These are phyloP conservation scores for Hippophae rhamnoides DNA, from an alignment of 306 rosid genomes.

Conservation along the genomic window DNA sequence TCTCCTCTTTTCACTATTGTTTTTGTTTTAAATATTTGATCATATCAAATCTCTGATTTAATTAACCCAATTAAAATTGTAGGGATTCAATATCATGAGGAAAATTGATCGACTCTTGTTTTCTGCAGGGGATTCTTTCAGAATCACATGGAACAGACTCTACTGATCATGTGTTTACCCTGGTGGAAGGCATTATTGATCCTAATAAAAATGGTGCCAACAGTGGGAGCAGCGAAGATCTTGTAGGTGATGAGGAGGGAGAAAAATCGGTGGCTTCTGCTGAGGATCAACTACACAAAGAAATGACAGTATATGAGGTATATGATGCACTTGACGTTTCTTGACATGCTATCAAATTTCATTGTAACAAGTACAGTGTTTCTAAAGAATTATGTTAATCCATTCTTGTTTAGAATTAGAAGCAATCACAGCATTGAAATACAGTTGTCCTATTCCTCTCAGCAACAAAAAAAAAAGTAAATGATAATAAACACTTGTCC, in stretches of 20 bases:
- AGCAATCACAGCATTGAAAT: background rate
- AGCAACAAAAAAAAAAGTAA: too few species aligned
- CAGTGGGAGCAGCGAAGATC: conserved; percentile 52
- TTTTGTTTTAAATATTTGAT: too few species aligned
- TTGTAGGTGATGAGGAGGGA: conserved; percentile 82
- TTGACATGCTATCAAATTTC: background rate
- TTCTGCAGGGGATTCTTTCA: conserved; percentile 56
- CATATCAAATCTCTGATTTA: background rate
- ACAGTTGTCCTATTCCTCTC: too few species aligned
- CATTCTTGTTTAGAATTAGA: background rate
- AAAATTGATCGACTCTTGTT: conserved; percentile 15
- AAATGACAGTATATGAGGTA: conserved; percentile 91
- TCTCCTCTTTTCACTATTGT: too few species aligned
- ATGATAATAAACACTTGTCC: too few species aligned
- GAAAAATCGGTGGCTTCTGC: conserved; percentile 70
- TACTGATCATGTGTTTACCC: conserved; percentile 46
- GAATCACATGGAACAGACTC: conserved; percentile 52
- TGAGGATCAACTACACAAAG: conserved; percentile 79
- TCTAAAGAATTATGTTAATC: background rate
- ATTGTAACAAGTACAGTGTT: background rate
- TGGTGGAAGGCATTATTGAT: conserved; percentile 56
- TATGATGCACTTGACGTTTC: conserved; percentile 7
- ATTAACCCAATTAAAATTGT: background rate
- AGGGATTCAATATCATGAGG: conserved; percentile 11
- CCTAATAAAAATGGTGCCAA: conserved; percentile 46